These are phyloP conservation scores for Tephrocybe sp. DNA, from an alignment of 768 basidiomycete species.

Conservation along the genomic window DNA sequence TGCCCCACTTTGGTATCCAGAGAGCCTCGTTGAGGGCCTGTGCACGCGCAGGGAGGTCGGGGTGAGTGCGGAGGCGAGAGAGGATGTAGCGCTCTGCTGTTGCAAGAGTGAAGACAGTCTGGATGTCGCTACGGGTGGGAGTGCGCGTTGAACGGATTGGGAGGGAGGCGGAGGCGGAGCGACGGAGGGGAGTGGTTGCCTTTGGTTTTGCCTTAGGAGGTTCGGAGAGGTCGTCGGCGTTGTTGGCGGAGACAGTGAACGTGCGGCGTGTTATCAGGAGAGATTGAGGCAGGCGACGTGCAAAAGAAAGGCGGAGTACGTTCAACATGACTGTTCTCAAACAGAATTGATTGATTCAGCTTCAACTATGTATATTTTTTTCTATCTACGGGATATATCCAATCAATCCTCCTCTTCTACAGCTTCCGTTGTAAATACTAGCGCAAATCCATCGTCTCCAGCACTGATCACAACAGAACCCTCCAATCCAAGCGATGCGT, in stretches of 20 bases:
- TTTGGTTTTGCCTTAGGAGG: slow-evolving; percentile 72
- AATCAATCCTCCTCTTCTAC: slow-evolving; percentile 29
- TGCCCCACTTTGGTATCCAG: slow-evolving; percentile 76
- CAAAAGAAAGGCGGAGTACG: background rate
- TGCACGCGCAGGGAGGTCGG: slow-evolving; percentile 52
- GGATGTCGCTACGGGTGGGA: slow-evolving; percentile 79
- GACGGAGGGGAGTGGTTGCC: slow-evolving; percentile 74
- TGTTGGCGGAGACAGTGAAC: background rate
- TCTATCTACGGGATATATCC: background rate
- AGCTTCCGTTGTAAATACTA: slow-evolving; percentile 75
- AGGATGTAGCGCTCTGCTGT: slow-evolving; percentile 85
- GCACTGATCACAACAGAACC: slow-evolving; percentile 83
- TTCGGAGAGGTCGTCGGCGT: slow-evolving; percentile 15
- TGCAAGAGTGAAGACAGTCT: slow-evolving; percentile 78
- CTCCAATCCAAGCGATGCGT: slow-evolving; percentile 66
- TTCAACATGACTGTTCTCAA: no score
- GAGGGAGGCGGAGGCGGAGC: slow-evolving; percentile 82
- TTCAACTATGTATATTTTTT: no score
- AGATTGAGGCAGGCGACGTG: background rate
- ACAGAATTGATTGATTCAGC: no score
- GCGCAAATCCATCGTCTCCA: slow-evolving; percentile 86
- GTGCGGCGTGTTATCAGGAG: background rate
- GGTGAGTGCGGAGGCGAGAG: slow-evolving; percentile 52
- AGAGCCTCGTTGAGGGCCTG: slow-evolving; percentile 72
- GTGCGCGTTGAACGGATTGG: slow-evolving; percentile 87